phyloP scores from a whole-genome alignment of 148 eudicot genomes.

The Rhododendron simsii region DNA sequence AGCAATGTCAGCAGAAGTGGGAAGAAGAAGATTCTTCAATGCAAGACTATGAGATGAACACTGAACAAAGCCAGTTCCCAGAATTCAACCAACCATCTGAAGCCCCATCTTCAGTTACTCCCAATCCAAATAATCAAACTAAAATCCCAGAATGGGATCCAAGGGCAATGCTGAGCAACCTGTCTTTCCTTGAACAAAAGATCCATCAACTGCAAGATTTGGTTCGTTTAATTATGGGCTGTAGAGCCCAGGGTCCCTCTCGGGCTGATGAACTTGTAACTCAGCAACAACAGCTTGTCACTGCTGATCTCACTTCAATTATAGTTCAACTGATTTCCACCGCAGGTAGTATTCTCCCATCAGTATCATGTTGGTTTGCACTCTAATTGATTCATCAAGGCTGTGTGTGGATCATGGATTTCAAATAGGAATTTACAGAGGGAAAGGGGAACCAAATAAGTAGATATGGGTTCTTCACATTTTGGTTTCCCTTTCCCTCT shows the following conservation, averaged over 20 bases:
- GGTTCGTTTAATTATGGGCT: constrained; percentile 49
- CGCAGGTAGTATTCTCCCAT: constrained; percentile 41
- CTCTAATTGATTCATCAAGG: background rate
- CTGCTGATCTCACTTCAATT: constrained; percentile 86
- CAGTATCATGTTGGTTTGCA: background rate
- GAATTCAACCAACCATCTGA: constrained; percentile 35
- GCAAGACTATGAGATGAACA: constrained; percentile 39
- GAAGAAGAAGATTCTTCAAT: constrained; percentile 58
- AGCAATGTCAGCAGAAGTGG: constrained; percentile 46
- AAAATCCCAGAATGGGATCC: constrained; percentile 71
- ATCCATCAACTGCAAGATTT: constrained; percentile 91
- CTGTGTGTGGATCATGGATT: background rate
- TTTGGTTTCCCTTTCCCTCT: background rate
- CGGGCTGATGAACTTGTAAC: constrained; percentile 48
- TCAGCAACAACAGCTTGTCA: constrained; percentile 91
- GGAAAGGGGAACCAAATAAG: background rate
- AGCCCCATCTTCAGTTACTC: constrained; percentile 22
- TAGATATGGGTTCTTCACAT: background rate
- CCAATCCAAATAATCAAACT: constrained; percentile 23
- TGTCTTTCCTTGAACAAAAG: constrained; percentile 78
- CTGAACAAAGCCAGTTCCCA: constrained; percentile 37
- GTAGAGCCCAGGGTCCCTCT: constrained; percentile 34
- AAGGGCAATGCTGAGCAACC: constrained; percentile 60
- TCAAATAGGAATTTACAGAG: background rate
- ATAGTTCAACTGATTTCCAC: constrained; percentile 86